Evolutionary conservation across 2,329 filamentous ascomycete genomes (phyloP).

Genomic region (Aspergillus tubingensis): DNA sequence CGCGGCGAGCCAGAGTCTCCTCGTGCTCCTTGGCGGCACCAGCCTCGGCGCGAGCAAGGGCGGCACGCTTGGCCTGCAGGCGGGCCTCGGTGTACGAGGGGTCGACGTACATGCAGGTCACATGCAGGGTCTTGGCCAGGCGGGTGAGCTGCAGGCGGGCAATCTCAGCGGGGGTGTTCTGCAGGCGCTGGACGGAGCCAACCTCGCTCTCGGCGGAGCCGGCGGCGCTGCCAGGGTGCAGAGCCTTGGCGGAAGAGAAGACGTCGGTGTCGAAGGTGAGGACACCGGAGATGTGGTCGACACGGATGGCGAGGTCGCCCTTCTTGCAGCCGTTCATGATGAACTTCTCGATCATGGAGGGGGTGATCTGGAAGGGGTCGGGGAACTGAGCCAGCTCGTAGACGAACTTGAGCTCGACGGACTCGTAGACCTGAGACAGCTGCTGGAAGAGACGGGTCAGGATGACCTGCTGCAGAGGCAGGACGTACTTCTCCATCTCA

Average conservation of each 20-base stretch:
- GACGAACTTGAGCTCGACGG: constrained; percentile 90
- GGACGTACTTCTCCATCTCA: constrained; percentile 96
- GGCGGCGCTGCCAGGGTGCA: constrained; percentile 77
- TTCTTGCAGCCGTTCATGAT: constrained; percentile 99
- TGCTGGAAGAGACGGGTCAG: constrained; percentile 98
- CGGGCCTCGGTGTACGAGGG: constrained; percentile 82
- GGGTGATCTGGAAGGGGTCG: constrained; percentile 89
- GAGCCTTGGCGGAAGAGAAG: constrained; percentile 93
- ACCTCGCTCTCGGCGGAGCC: constrained; percentile 86
- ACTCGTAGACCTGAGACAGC: constrained; percentile 97
- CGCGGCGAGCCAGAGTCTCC: constrained; percentile 80
- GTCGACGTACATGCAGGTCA: constrained; percentile 95
- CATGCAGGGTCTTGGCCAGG: constrained; percentile 84
- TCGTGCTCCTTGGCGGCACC: constrained; percentile 91
- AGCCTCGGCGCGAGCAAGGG: constrained; percentile 76
- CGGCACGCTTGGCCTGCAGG: constrained; percentile 74
- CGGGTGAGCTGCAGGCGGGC: constrained; percentile 92
- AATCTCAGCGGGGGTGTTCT: constrained; percentile 97
- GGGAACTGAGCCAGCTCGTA: constrained; percentile 93
- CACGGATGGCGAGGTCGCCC: constrained; percentile 92
- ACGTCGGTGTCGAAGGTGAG: constrained; percentile 98
- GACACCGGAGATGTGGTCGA: constrained; percentile 92
- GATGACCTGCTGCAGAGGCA: constrained; percentile 96
- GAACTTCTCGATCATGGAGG: constrained; percentile 96
- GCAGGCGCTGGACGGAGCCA: constrained; percentile 86